Conservation (phyloP, 2,329 filamentous ascomycete species). For the Fusarium nisikadoi region DNA sequence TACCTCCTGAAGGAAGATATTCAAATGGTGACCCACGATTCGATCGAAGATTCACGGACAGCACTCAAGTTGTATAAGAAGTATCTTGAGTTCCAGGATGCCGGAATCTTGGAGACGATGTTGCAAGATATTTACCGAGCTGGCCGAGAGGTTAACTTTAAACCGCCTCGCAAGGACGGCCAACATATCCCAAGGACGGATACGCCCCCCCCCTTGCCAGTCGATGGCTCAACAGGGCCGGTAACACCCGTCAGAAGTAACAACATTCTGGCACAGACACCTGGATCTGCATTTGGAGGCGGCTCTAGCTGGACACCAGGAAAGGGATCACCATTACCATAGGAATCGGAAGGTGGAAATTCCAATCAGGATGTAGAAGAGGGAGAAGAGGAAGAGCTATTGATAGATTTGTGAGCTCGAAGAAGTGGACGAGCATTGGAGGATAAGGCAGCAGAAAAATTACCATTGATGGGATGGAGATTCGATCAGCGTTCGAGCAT, state of each 20-base stretch:
- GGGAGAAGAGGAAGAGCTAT: background rate
- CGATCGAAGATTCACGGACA: slow-evolving; percentile 92
- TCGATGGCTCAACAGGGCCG: slow-evolving; percentile 51
- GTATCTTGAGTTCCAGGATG: slow-evolving; percentile 88
- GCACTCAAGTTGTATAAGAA: slow-evolving; percentile 90
- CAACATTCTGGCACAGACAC: slow-evolving; percentile 46
- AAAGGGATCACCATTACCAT: slow-evolving; percentile 54
- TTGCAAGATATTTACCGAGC: slow-evolving; percentile 84
- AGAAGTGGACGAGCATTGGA: background rate
- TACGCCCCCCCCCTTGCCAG: slow-evolving; percentile 63
- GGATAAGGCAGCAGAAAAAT: background rate
- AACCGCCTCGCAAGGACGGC: slow-evolving; percentile 61
- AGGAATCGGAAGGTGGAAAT: slow-evolving; percentile 12
- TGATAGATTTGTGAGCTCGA: background rate
- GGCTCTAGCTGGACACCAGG: slow-evolving; percentile 58
- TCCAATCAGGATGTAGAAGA: slow-evolving; percentile 1
- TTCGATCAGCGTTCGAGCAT: background rate
- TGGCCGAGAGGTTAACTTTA: slow-evolving; percentile 61
- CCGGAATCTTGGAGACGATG: slow-evolving; percentile 84
- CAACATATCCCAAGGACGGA: slow-evolving; percentile 59
- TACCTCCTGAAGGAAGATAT: slow-evolving; percentile 92
- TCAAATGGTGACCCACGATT: slow-evolving; percentile 91
- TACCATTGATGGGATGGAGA: background rate
- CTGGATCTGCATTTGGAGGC: slow-evolving; percentile 52
- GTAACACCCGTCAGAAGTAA: slow-evolving; percentile 60